Evolutionary conservation across 495 filamentous ascomycete species (phyloP), one percentile per base, ranked within the genome.

Genomic region (Penicillium chermesinum): DNA sequence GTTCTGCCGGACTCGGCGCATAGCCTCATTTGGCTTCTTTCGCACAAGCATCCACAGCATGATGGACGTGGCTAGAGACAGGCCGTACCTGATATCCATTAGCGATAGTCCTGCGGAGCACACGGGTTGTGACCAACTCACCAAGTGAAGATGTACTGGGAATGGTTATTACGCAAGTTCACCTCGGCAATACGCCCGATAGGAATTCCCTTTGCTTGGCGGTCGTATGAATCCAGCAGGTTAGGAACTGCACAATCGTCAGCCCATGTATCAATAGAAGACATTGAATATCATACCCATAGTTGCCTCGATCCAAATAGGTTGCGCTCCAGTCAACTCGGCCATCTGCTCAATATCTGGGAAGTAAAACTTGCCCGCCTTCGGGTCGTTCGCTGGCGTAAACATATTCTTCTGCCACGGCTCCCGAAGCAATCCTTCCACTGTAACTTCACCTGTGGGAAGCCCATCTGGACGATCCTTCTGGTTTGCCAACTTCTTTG

Each of bases 101-200:
- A 68, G 67, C 50, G 19, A 54, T 10, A 39, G 13, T 8, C 38
- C 13, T 16, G 38, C 14, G 0, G 16, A 14, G 1, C 2, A 25
- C 45, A 30, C 4, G 4, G 25, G 5, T 30, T 30, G 25, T 10
- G 25, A 10, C 25, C 10, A 10, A 73, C 82, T 60, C 80, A 96
- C 93, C 93, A 98, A 43, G 93, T 98, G 63, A 96, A 91, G 47
- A 98, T 96, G 61, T 98, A 98, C 71, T 98, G 91, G 54, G 87
- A 82, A 69, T 98, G 93, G 65, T 91, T 96, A 63, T 98, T 98
- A 61, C 87, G 80, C 65, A 98, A 69, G 67, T 93, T 95, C 49
- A 98, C 93, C 70, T 93, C 89, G 4, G 93, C 80, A 4, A 88
- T 70, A 61, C 90, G 78, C n/a, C 88, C 94, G 64, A 97, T 91